Conservation (phyloP, 176 grass and related monocot species). For the Olyra latifolia region DNA sequence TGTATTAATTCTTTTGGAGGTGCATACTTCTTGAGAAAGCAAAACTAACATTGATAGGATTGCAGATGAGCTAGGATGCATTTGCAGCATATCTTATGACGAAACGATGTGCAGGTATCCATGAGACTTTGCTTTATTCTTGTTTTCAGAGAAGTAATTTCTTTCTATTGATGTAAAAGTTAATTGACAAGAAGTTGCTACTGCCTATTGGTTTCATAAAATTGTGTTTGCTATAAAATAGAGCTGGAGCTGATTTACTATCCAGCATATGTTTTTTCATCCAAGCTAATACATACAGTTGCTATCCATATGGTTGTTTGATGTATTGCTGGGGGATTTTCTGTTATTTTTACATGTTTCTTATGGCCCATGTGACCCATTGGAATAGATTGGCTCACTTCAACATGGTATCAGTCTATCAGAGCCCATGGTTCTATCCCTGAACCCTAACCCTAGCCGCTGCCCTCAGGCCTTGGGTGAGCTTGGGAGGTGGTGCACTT, state of each 20-base stretch:
- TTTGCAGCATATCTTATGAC: conserved; percentile 71
- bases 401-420: too few relatives aligned
- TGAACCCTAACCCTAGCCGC: too few relatives aligned
- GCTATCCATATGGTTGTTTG: background rate
- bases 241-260: conserved; percentile 7
- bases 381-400: too few relatives aligned
- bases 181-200: background rate
- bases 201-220: background rate
- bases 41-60: conserved; percentile 24
- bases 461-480: too few relatives aligned
- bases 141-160: conserved; percentile 25
- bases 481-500: too few relatives aligned
- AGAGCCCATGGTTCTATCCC: too few relatives aligned
- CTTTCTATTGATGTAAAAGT: conserved; percentile 15
- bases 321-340: too few relatives aligned
- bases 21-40: background rate
- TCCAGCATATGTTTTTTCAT: background rate
- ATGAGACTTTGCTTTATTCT: conserved; percentile 13
- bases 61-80: conserved; percentile 80
- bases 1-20: background rate
- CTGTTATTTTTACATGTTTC: too few relatives aligned
- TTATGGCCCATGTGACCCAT: too few relatives aligned
- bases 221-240: conserved; percentile 12
- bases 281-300: background rate
- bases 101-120: conserved; percentile 79